Evolutionary conservation across 257 asterid genomes (phyloP).

Genomic region (Cynanchum wilfordii): DNA sequence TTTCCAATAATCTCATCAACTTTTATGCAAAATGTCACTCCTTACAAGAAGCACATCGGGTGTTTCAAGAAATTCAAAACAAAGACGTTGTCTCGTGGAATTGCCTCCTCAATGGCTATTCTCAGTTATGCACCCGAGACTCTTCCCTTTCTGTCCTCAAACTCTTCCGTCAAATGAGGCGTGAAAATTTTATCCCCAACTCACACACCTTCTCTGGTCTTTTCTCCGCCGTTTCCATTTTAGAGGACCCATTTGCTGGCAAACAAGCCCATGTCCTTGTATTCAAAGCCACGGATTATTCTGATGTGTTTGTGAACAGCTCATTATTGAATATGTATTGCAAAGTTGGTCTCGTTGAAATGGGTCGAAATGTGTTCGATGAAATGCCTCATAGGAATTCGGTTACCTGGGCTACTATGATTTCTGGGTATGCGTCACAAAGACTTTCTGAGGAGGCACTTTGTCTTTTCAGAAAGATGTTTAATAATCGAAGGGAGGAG

Average conservation of each 20-base stretch:
- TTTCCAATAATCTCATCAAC: constrained; percentile 56
- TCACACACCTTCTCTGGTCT: constrained; percentile 69
- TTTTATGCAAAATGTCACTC: constrained; percentile 67
- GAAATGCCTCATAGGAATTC: constrained; percentile 72
- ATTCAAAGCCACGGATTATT: constrained; percentile 29
- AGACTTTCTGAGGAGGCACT: constrained; percentile 51
- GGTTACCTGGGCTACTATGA: constrained; percentile 79
- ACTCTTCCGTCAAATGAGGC: constrained; percentile 49
- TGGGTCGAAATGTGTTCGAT: constrained; percentile 61
- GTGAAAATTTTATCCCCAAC: constrained; percentile 36
- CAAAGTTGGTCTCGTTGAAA: constrained; percentile 42
- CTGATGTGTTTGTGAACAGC: constrained; percentile 67
- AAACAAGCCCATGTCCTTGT: constrained; percentile 50
- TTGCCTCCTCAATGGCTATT: constrained; percentile 63
- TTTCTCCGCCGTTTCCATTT: constrained; percentile 47
- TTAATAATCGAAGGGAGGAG: constrained; percentile 26
- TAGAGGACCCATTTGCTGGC: constrained; percentile 36
- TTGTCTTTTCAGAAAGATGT: constrained; percentile 40
- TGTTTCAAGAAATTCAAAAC: constrained; percentile 45
- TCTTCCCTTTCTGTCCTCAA: constrained; percentile 43
- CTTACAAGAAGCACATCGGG: constrained; percentile 44
- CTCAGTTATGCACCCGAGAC: constrained; percentile 42
- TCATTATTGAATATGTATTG: constrained; percentile 56
- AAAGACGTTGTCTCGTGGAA: constrained; percentile 62
- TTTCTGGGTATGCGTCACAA: constrained; percentile 63